Evolutionary conservation across 2,329 filamentous ascomycete species (phyloP).

Genomic region (Anthostomella pinea): DNA sequence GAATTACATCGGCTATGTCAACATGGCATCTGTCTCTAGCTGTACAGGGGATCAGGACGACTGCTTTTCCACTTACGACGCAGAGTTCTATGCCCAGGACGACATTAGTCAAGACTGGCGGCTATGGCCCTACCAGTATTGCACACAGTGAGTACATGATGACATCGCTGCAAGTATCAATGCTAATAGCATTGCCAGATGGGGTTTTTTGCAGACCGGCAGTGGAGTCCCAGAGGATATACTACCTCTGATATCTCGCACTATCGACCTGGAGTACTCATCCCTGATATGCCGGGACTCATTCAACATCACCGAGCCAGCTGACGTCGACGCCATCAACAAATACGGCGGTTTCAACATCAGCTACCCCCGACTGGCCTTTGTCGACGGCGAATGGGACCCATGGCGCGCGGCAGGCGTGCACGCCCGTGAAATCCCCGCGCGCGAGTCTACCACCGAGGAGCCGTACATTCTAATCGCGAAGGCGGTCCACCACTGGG

Average conservation of each 20-base stretch:
- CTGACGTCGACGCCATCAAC: slow-evolving; percentile 68
- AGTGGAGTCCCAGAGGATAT: slow-evolving; percentile 62
- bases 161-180: slow-evolving; percentile 5
- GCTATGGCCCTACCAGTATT: slow-evolving; percentile 53
- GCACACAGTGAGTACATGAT: slow-evolving; percentile 49
- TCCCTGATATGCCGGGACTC: slow-evolving; percentile 61
- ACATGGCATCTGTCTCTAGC: slow-evolving; percentile 25
- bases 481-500: slow-evolving; percentile 76
- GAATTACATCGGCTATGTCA: slow-evolving; percentile 50
- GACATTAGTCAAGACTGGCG: slow-evolving; percentile 41
- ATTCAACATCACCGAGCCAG: slow-evolving; percentile 66
- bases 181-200: slow-evolving; percentile 44
- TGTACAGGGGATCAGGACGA: slow-evolving; percentile 32
- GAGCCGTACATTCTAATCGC: slow-evolving; percentile 72
- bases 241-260: slow-evolving; percentile 69
- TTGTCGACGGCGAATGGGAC: slow-evolving; percentile 74
- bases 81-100: slow-evolving; percentile 33
- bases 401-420: slow-evolving; percentile 76
- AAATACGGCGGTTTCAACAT: slow-evolving; percentile 73
- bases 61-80: slow-evolving; percentile 37
- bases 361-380: slow-evolving; percentile 70
- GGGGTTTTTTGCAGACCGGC: slow-evolving; percentile 77
- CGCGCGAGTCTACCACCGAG: slow-evolving; percentile 56
- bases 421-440: slow-evolving; percentile 59
- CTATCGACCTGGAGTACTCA: slow-evolving; percentile 61